phyloP scores from a whole-genome alignment of 1,284 basidiomycete genomes.

The Tilletia setariae region DNA sequence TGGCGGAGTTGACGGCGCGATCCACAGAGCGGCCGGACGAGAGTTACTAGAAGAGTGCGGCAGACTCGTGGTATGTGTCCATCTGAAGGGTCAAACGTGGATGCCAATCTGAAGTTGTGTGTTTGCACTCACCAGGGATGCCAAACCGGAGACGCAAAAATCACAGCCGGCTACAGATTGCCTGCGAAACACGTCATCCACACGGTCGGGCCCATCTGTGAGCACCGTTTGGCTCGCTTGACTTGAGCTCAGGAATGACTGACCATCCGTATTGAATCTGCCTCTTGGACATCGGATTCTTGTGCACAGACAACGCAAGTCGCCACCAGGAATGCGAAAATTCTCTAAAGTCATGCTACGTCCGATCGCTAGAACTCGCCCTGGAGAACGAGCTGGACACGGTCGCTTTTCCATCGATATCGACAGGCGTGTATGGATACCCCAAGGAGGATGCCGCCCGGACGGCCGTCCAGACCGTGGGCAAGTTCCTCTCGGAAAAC shows the following conservation, averaged over 20 bases:
- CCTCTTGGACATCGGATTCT: not conserved
- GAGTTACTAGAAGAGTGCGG: slow-evolving; percentile 71
- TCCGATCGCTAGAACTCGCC: slow-evolving; percentile 32
- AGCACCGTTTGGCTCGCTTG: not conserved
- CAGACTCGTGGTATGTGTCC: slow-evolving; percentile 23
- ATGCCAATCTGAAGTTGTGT: not conserved
- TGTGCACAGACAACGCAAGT: not conserved
- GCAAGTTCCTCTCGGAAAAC: slow-evolving; percentile 27
- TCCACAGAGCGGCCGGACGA: slow-evolving; percentile 77
- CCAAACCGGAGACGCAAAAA: slow-evolving; percentile 76
- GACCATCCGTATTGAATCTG: not conserved
- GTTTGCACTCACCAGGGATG: slow-evolving; percentile 69
- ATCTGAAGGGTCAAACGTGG: not conserved
- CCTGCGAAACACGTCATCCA: slow-evolving; percentile 75
- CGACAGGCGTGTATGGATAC: slow-evolving; percentile 51
- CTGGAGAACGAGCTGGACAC: slow-evolving; percentile 23
- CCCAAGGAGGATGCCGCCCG: slow-evolving; percentile 39
- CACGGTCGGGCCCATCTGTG: slow-evolving; percentile 66
- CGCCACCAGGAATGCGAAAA: slow-evolving; percentile 37
- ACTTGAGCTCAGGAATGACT: not conserved
- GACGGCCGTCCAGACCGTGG: slow-evolving; percentile 36
- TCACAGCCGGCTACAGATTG: slow-evolving; percentile 61
- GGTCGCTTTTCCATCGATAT: slow-evolving; percentile 48
- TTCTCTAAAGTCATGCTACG: slow-evolving; percentile 56
- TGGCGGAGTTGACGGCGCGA: slow-evolving; percentile 71